Evolutionary conservation across 2,329 filamentous ascomycete genomes (phyloP), one percentile per base, ranked within the genome.

Genomic region (Boeremia lycopersici): DNA sequence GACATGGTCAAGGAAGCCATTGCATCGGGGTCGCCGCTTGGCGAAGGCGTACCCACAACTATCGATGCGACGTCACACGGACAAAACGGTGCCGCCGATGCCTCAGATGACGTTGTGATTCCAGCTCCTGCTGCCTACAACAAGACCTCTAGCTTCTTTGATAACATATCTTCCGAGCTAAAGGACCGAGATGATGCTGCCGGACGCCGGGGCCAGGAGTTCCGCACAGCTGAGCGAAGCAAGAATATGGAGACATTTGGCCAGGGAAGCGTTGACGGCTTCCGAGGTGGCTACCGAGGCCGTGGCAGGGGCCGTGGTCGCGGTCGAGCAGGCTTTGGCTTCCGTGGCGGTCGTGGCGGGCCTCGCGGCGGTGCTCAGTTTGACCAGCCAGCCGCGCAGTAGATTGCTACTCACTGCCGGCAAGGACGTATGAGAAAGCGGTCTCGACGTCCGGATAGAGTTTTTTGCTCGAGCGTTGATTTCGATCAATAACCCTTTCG

Each of bases 171-270:
- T 0, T 96, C 91, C 63, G 95, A 99, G 73, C 84, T 90, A 59
- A 96, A 90, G 75, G 95, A 99, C 62, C 86, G 95, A 38, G 87
- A 90, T 46, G 90, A 93, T 58, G 87, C 87, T 34, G 81, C 76
- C 29, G 72, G 81, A 36, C 83, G 83, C 4, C 83, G 86, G 59
- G 92, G 91, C 29, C 86, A 90, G 42, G 91, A 96, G 74, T 96
- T 95, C 86, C 87, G 95, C 48, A 89, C 87, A 34, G 92, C 98
- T 74, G 95, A 98, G 74, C 90, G 96, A 73, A 91, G 89, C 74
- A 92, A 91, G 79, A 98, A 98, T 73, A 90, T 99, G 71, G 95
- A 99, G 78, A 99, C 95, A 0, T 99, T 99, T 65, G 95, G 95
- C 8, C 93, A 98, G 74, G 93, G 93, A 48, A 97, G 92, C 64